phyloP scores from a whole-genome alignment of 2,329 filamentous ascomycete genomes.

The Epichloe gansuensis region DNA sequence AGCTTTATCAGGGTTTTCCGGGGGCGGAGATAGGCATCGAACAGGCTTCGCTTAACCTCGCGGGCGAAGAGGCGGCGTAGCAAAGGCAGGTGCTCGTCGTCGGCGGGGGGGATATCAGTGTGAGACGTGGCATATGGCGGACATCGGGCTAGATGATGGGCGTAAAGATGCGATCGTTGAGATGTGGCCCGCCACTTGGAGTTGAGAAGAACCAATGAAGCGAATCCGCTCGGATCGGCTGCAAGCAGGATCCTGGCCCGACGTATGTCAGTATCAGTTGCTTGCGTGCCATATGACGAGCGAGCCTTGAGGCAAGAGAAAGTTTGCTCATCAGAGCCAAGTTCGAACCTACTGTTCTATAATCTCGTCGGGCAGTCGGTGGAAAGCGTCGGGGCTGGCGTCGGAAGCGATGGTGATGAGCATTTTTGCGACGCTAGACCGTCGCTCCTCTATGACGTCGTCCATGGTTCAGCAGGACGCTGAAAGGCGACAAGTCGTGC shows the following conservation, averaged over 20 bases:
- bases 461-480: conserved; percentile 18
- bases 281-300: not conserved
- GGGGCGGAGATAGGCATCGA: conserved; percentile 62
- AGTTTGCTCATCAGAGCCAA: not conserved
- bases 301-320: not conserved
- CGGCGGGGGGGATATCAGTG: conserved; percentile 22
- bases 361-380: conserved; percentile 52
- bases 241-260: conserved; percentile 44
- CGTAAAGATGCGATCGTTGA: conserved; percentile 50
- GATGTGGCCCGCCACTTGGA: conserved; percentile 52
- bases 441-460: conserved; percentile 16
- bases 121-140: conserved; percentile 44
- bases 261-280: not conserved
- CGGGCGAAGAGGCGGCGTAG: conserved; percentile 54
- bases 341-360: conserved; percentile 47
- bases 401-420: conserved; percentile 14
- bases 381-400: conserved; percentile 27
- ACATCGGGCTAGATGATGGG: conserved; percentile 47
- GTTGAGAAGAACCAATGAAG: conserved; percentile 53
- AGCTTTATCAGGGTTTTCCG: conserved; percentile 61
- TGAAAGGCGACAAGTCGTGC: not conserved
- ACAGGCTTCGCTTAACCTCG: conserved; percentile 65
- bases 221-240: conserved; percentile 50
- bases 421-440: conserved; percentile 23
- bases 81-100: conserved; percentile 39